Percentiles rank a stretch among this genome's conserved stretches.
Evolutionary conservation across 768 basidiomycete genomes (phyloP).

Genomic region (Gyrodon lividus): DNA sequence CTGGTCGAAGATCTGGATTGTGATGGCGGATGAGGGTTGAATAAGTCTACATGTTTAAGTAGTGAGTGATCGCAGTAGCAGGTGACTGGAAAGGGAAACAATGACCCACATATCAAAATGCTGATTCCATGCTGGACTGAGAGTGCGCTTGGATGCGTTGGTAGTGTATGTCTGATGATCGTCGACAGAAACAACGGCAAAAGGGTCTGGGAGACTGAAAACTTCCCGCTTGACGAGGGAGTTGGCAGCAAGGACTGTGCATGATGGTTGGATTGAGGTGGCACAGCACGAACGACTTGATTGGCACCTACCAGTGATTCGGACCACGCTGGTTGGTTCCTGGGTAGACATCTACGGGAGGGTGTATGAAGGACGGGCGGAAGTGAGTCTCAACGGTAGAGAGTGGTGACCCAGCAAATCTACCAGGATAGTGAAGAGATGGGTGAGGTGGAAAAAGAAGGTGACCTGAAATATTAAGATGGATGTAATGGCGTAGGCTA

Average conservation of each 20-base stretch:
- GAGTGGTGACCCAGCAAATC: neutral
- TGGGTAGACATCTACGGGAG: conserved; percentile 21
- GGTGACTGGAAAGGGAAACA: conserved; percentile 4
- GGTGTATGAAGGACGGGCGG: neutral
- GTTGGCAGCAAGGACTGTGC: conserved; percentile 73
- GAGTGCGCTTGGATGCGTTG: conserved; percentile 61
- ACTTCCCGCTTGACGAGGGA: conserved; percentile 75
- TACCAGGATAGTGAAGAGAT: neutral
- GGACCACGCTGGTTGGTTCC: conserved; percentile 12
- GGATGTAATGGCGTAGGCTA: neutral
- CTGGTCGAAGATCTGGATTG: conserved; percentile 89
- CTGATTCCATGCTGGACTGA: conserved; percentile 82
- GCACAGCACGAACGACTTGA: neutral
- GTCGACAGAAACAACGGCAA: conserved; percentile 85
- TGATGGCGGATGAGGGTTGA: conserved; percentile 70
- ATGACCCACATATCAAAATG: conserved; percentile 76
- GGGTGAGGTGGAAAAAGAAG: neutral
- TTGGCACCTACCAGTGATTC: conserved; percentile 23
- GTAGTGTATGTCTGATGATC: conserved; percentile 82
- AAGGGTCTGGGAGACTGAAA: conserved; percentile 82
- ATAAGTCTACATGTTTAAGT: conserved; percentile 48
- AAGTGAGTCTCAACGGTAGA: neutral
- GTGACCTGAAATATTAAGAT: neutral
- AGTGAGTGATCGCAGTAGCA: conserved; percentile 7
- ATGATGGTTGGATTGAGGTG: neutral